phyloP scores from a whole-genome alignment of 495 filamentous ascomycete genomes.

The Hypoxylon perforatum region DNA sequence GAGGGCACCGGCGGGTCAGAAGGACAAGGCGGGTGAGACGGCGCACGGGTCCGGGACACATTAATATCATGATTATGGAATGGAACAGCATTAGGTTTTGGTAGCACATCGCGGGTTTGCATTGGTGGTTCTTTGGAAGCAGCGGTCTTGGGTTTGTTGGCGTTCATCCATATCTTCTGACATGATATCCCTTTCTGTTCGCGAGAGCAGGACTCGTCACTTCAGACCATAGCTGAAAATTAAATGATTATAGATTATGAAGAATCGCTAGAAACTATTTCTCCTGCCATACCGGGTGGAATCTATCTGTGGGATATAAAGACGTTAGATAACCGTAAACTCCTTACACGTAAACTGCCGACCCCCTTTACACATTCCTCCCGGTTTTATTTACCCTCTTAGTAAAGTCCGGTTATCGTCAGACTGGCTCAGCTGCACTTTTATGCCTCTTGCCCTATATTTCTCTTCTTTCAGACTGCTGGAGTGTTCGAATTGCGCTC shows the following conservation, averaged over 20 bases:
- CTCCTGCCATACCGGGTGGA: no score
- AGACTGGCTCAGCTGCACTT: constrained; percentile 20
- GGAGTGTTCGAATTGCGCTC: constrained; percentile 28
- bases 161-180: constrained; percentile 6
- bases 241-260: background rate
- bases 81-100: constrained; percentile 4
- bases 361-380: no score
- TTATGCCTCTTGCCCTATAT: constrained; percentile 28
- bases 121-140: background rate
- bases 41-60: background rate
- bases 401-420: constrained; percentile 9
- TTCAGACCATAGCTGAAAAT: no score
- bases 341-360: background rate
- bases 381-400: background rate
- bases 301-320: background rate
- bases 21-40: constrained; percentile 12
- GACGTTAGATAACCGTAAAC: background rate
- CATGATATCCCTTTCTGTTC: constrained; percentile 28
- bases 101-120: background rate
- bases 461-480: constrained; percentile 32
- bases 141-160: constrained; percentile 19
- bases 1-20: constrained; percentile 38
- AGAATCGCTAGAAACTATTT: background rate
- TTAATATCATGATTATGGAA: constrained; percentile 13
- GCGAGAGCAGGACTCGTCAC: background rate